Evolutionary conservation across 768 basidiomycete species (phyloP), one percentile per base, ranked within the genome.

Genomic region (Gymnopilus junonius): DNA sequence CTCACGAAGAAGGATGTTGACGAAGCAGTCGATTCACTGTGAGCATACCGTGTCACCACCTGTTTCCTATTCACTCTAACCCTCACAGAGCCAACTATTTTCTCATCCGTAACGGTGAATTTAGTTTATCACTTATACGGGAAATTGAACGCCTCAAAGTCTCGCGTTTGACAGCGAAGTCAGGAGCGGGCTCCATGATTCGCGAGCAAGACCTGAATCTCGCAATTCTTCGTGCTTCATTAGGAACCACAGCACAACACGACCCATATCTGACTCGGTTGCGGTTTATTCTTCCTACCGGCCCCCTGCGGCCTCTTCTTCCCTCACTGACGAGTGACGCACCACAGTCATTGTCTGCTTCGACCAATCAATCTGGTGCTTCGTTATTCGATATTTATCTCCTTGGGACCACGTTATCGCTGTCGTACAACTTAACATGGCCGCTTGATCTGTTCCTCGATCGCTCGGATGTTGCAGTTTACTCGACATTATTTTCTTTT

Each of bases 381-480:
- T 83, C 84, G 2, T 72, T 84, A 10, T 93, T 95, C 73, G 87
- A 87, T 58, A 88, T 90, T 55, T 83, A 89, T 59, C 82, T 97
- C 3, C 84, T 97, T 39, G 95, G 95, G 15, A 93, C 92, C 0
- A 87, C 91, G 0, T 78, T 95, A 31, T 76, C 82, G 1, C 80
- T 97, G 20, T 83, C 83, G 6, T 95, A 93, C 73, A 79, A 75
- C 17, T 87, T 95, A 23, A 76, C 89, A 0, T 97, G 94, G 94
- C 95, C 95, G 0, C 82, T 97, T 42, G 93, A 96, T 72, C 85
- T 97, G 48, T 96, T 97, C 77, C 85, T 97, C 23, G 87, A 93
- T 56, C 79, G 88, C 21, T 79, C 87, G 0, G 93, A 94, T 68
- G 79, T 96, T 20, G 79, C 85, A 17, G 83, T 87, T 35, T 97